Conservation (phyloP, 202 grass and related monocot species). For the Carex arenaria region DNA sequence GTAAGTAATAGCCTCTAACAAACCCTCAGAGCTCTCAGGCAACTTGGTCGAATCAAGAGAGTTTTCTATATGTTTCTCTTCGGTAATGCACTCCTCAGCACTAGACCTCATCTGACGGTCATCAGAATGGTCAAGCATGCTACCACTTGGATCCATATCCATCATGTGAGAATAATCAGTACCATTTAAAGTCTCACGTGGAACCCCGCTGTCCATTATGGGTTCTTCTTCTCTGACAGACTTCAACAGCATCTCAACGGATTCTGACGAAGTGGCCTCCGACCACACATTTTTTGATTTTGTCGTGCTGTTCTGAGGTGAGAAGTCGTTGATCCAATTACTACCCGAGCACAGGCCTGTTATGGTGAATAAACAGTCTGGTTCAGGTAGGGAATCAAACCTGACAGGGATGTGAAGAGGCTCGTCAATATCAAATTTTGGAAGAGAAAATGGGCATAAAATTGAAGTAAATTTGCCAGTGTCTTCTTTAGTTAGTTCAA, state of each 20-base stretch:
- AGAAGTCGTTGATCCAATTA: slow-evolving; percentile 92
- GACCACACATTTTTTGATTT: slow-evolving; percentile 84
- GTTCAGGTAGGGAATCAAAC: slow-evolving; percentile 66
- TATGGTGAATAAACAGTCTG: slow-evolving; percentile 66
- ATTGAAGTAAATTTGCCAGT: slow-evolving; percentile 57
- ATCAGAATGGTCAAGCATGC: slow-evolving; percentile 7
- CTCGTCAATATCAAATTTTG: slow-evolving; percentile 90
- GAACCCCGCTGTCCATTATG: slow-evolving; percentile 34
- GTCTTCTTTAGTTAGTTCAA: slow-evolving; percentile 71
- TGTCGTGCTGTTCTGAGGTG: slow-evolving; percentile 49
- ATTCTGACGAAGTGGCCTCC: slow-evolving; percentile 83
- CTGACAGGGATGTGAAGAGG: slow-evolving; percentile 68
- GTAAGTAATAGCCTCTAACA: slow-evolving; percentile 86
- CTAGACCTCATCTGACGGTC: slow-evolving; percentile 20
- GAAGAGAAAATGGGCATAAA: slow-evolving; percentile 63
- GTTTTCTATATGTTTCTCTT: slow-evolving; percentile 30
- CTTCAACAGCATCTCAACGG: slow-evolving; percentile 81
- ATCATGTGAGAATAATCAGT: slow-evolving; percentile 41
- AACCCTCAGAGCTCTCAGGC: slow-evolving; percentile 58
- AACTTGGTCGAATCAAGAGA: slow-evolving; percentile 38
- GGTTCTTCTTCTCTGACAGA: slow-evolving; percentile 82
- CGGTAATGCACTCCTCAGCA: slow-evolving; percentile 41
- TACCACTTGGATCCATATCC: slow-evolving; percentile 31
- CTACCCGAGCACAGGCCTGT: slow-evolving; percentile 40
- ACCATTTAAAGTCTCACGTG: slow-evolving; percentile 40